Evolutionary conservation across 257 asterid species (phyloP), one percentile per base, ranked within the genome.

Genomic region (Vinca minor): DNA sequence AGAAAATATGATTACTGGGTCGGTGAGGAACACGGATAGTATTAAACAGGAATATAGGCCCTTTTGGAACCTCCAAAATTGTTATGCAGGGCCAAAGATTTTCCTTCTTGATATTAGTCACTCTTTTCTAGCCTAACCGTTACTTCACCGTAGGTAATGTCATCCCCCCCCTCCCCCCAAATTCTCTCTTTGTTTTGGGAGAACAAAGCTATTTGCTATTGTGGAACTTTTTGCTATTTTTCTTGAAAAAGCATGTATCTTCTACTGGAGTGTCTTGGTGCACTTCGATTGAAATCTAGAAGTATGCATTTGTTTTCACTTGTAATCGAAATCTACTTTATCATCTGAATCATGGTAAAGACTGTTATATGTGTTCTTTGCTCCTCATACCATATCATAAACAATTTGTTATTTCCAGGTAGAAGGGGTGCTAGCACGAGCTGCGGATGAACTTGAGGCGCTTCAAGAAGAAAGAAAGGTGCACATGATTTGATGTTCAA

Each of bases 391-490:
- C 47, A 7, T 48, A 10, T 21, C n/a, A n/a, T 52, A n/a, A 64
- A 31, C 28, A 2, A 13, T 53, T 55, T 38, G 62, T 36, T 64
- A 39, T 71, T 34, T 75, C 64, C 71, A 93, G 97, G 81, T 93
- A n/a, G 99, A 89, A 80, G 99, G 99, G 57, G 84, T 87, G 70
- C 74, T 93, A 77, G 25, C 75, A 68, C 81, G 96, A 73, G 96
- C 97, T 74, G 86, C 84, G 2, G 81, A 89, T 63, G 97, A 69
- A 53, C 71, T 93, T 66, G 95, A 71, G 65, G 88, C 92, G 64
- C 97, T 89, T 71, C 97, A 93, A 75, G 99, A 83, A 61, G 99
- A 93, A 78, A 81, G 95, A 59, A 93, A 79, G 96, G 99, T 89
- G 60, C 58, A n/a, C n/a, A 0, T 58, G 2, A 26, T 63, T 77